Conservation (phyloP, 106 monocot genomes). For the Gastrodia elata region DNA sequence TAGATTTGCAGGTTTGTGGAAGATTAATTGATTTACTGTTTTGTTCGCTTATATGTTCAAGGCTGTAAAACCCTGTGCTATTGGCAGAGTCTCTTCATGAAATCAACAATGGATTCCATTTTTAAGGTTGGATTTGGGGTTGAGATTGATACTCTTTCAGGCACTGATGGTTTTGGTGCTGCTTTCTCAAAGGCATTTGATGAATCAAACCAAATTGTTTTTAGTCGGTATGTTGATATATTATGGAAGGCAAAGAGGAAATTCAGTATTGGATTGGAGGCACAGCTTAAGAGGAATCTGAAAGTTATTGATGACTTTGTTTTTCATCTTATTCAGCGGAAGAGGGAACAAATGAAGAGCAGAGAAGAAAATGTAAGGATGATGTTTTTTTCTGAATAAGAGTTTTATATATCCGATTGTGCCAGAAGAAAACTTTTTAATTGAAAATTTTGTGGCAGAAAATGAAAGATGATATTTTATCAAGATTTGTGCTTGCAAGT, state of each 20-base stretch:
- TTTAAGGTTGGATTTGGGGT: constrained; percentile 54
- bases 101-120: constrained; percentile 41
- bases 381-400: too few relatives aligned
- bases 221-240: constrained; percentile 26
- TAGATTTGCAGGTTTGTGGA: constrained; percentile 22
- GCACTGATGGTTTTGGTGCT: constrained; percentile 12
- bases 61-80: not conserved
- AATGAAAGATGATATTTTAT: constrained; percentile 41
- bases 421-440: not conserved
- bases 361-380: constrained; percentile 6
- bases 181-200: constrained; percentile 42
- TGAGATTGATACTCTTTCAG: constrained; percentile 32
- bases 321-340: constrained; percentile 19
- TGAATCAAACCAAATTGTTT: constrained; percentile 28
- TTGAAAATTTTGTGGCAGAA: constrained; percentile 10
- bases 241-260: constrained; percentile 35
- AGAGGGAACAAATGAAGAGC: constrained; percentile 15
- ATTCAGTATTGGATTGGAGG: constrained; percentile 41
- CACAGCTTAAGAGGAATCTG: constrained; percentile 32
- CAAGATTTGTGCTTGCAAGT: constrained; percentile 42
- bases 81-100: constrained; percentile 31
- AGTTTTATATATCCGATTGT: not conserved
- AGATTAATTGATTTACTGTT: not conserved
- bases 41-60: not conserved
- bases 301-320: constrained; percentile 44